Evolutionary conservation across 106 monocot species (phyloP), one percentile per base, ranked within the genome.

Genomic region (Posidonia australis): DNA sequence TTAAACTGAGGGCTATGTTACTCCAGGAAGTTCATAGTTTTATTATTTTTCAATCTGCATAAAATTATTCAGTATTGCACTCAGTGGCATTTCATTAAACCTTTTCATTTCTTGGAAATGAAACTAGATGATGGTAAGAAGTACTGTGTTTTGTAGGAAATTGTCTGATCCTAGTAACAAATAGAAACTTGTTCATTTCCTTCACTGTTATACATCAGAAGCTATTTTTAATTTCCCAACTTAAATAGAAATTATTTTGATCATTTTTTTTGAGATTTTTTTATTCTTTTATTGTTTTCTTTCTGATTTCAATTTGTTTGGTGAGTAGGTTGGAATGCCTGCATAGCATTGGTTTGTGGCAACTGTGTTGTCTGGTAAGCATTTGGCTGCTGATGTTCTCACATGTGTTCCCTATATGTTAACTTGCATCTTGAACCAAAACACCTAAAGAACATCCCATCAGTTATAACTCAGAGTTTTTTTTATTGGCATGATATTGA

Each of bases 271-370:
- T 46, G 42, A 64, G 46, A 21, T 25, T 1, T 24, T 3, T 64
- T 52, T 17, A 68, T 57, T 54, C 18, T 62, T 62, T 29, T 62
- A 31, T 62, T n/a, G 36, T 62, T 20, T 27, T 42, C 16, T 9
- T 57, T 61, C 36, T 43, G 11, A 22, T 62, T 62, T 43, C n/a
- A 29, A 42, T 36, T 21, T 22, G 21, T 36, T 62, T 10, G 28
- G 29, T 13, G 25, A 72, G 41, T 51, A 94, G 93, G 93, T 66
- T 94, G 93, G 93, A 94, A 94, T 82, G 93, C 93, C 24, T 94
- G 93, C 84, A 84, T 84, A 70, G 93, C 93, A n/a, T 60, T 94
- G 48, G 89, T 90, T 20, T 94, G 93, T 74, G 93, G 93, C 63
- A 94, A 82, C 76, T 86, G 89, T 77, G 86, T 94, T 51, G 86